Conservation (phyloP, 345 rosid species). For the Eucalyptus leucophloia region DNA sequence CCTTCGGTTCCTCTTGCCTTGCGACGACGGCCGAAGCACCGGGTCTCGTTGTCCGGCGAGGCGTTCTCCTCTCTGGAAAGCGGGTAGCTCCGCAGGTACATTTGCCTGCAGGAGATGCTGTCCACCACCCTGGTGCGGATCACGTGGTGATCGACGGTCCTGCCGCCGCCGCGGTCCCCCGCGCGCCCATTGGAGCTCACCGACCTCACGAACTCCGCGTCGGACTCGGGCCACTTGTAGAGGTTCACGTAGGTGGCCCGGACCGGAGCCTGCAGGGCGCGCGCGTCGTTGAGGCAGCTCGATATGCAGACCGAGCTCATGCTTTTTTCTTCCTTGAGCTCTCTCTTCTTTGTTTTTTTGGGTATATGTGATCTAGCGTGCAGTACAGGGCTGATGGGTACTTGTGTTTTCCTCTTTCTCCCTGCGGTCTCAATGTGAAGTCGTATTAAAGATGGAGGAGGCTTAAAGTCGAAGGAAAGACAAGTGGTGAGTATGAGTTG, state of each 20-base stretch:
- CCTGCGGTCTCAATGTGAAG: not conserved
- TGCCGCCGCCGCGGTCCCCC: not conserved
- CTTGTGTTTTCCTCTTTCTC: not conserved
- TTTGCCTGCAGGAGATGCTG: conserved; percentile 76
- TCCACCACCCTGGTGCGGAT: conserved; percentile 50
- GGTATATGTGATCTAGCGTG: not conserved
- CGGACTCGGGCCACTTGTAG: conserved; percentile 80
- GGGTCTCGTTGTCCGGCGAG: conserved; percentile 4
- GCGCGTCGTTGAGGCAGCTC: conserved; percentile 53
- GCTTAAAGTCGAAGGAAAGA: conserved; percentile 61
- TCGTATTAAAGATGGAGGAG: not conserved
- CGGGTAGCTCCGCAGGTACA: conserved; percentile 79
- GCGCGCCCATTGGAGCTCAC: conserved; percentile 3
- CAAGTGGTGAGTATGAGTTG: not conserved
- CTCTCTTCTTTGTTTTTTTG: not conserved
- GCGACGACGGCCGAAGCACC: conserved; percentile 27
- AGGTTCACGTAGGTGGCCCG: conserved; percentile 64
- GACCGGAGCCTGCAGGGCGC: conserved; percentile 44
- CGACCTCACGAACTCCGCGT: conserved; percentile 54
- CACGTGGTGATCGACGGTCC: not conserved
- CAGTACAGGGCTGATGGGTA: not conserved
- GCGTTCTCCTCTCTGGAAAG: conserved; percentile 48
- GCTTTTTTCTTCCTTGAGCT: not conserved
- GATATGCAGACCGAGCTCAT: conserved; percentile 80
- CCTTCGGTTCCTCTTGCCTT: not conserved